A percentile compares a stretch with the other conserved stretches of the same genome.
These are phyloP conservation scores for Xylaria venustula DNA, from an alignment of 495 filamentous ascomycete genomes.

Conservation along the genomic window DNA sequence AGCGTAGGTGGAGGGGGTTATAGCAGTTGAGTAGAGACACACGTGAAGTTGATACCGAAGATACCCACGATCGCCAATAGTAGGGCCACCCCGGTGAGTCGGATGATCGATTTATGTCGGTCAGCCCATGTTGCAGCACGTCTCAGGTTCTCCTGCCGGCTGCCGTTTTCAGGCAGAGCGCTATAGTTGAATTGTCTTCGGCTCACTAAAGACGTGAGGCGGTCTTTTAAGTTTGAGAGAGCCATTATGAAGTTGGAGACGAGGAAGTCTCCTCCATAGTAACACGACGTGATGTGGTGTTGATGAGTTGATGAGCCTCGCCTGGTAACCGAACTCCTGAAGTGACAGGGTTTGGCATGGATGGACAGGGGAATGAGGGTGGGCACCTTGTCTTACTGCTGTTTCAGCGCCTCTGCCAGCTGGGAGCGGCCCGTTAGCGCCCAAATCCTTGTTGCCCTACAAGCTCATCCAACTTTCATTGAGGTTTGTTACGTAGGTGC, in stretches of 20 bases:
- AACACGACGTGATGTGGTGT: not conserved
- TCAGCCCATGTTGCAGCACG: slow-evolving; percentile 18
- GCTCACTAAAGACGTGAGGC: slow-evolving; percentile 15
- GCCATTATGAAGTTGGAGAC: slow-evolving; percentile 7
- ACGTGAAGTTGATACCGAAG: slow-evolving; percentile 5
- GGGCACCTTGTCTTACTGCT: not conserved
- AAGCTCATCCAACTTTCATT: too few relatives aligned
- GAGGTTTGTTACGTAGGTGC: too few relatives aligned
- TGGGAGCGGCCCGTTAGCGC: slow-evolving; percentile 5
- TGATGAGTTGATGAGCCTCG: too few relatives aligned
- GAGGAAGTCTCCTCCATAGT: not conserved
- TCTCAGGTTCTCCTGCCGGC: not conserved
- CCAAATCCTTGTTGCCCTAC: not conserved
- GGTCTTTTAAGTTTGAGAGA: slow-evolving; percentile 1
- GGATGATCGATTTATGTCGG: slow-evolving; percentile 1
- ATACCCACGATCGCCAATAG: slow-evolving; percentile 9
- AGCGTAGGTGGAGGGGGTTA: not conserved
- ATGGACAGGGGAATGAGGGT: not conserved
- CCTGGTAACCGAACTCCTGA: too few relatives aligned
- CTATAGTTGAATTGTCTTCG: slow-evolving; percentile 24
- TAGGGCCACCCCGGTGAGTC: slow-evolving; percentile 6
- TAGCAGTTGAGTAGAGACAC: too few relatives aligned
- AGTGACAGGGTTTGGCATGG: too few relatives aligned
- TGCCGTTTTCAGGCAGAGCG: slow-evolving; percentile 14
- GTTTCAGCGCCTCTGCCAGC: not conserved